phyloP scores from a whole-genome alignment of 2,329 filamentous ascomycete species.

The Cladosporium sp. region DNA sequence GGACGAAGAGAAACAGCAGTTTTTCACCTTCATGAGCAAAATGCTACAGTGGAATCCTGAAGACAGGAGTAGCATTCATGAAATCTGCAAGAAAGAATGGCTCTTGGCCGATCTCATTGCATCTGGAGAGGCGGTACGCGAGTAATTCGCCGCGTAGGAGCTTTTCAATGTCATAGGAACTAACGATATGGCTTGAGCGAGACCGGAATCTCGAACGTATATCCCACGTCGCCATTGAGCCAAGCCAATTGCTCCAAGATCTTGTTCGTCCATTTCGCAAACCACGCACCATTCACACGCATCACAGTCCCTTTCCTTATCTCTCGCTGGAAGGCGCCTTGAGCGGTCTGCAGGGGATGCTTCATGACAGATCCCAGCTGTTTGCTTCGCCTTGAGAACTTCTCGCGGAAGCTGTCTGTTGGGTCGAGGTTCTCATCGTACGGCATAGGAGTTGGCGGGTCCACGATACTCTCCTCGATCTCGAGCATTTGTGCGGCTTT shows the following conservation, averaged over 20 bases:
- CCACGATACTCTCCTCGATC: background rate
- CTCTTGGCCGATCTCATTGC: constrained; percentile 24
- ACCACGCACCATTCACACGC: constrained; percentile 1
- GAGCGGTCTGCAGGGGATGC: background rate
- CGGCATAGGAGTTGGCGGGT: background rate
- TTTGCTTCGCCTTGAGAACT: background rate
- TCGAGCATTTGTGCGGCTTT: constrained; percentile 49
- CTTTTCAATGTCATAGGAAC: background rate
- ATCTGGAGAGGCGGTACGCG: constrained; percentile 9
- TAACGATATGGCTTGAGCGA: background rate
- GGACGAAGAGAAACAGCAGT: constrained; percentile 26
- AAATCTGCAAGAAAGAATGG: constrained; percentile 23
- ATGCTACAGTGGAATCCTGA: constrained; percentile 37
- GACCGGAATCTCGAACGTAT: background rate
- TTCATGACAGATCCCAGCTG: background rate
- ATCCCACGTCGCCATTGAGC: background rate
- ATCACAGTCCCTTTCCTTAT: background rate
- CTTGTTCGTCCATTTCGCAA: constrained; percentile 9
- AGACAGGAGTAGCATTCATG: constrained; percentile 23
- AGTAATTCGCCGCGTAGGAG: background rate
- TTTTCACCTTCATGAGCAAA: constrained; percentile 31
- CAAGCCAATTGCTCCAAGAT: constrained; percentile 1
- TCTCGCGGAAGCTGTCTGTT: background rate
- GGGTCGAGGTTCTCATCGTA: background rate
- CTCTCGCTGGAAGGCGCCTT: background rate